A percentile compares a stretch with the other conserved stretches of the same genome.
Conservation (phyloP, 306 rosid species). For the Prosopis cineraria region DNA sequence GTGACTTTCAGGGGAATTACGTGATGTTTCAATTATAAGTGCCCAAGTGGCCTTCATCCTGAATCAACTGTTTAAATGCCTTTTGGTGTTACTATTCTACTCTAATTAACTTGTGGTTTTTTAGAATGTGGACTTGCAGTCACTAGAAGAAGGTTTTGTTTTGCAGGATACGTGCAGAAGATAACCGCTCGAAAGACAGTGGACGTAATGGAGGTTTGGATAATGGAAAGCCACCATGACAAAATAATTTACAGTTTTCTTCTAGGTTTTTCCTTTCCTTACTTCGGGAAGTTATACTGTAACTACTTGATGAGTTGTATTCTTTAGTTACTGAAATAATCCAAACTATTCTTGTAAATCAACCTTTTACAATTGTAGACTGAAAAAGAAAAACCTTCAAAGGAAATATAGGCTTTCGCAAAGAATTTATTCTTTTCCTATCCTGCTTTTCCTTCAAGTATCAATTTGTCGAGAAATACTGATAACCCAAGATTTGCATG, state of each 20-base stretch:
- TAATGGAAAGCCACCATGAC: constrained; percentile 67
- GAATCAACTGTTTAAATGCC: constrained; percentile 28
- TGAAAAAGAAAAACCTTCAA: constrained; percentile 6
- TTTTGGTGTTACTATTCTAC: not conserved
- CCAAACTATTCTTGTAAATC: constrained; percentile 28
- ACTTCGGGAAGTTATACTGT: constrained; percentile 30
- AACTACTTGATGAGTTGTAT: constrained; percentile 46
- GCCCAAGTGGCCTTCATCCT: not conserved
- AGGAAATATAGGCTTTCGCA: constrained; percentile 41
- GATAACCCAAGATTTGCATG: constrained; percentile 22
- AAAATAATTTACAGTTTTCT: not conserved
- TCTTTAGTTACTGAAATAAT: constrained; percentile 19
- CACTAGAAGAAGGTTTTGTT: constrained; percentile 28
- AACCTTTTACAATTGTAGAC: constrained; percentile 29
- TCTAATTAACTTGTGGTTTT: not conserved
- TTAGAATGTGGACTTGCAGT: constrained; percentile 32
- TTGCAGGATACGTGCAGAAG: constrained; percentile 97
- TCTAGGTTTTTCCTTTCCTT: constrained; percentile 23
- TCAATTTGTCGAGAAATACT: constrained; percentile 47
- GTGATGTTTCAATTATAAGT: constrained; percentile 22
- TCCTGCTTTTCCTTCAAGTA: constrained; percentile 33
- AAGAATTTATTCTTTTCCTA: constrained; percentile 53
- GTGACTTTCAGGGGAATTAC: not conserved
- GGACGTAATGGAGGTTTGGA: constrained; percentile 88
- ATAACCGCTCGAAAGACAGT: constrained; percentile 87